Percentiles rank a stretch among this genome's conserved stretches.
Conservation (phyloP, 2,329 filamentous ascomycete species). For the Thielaviopsis euricoi region DNA sequence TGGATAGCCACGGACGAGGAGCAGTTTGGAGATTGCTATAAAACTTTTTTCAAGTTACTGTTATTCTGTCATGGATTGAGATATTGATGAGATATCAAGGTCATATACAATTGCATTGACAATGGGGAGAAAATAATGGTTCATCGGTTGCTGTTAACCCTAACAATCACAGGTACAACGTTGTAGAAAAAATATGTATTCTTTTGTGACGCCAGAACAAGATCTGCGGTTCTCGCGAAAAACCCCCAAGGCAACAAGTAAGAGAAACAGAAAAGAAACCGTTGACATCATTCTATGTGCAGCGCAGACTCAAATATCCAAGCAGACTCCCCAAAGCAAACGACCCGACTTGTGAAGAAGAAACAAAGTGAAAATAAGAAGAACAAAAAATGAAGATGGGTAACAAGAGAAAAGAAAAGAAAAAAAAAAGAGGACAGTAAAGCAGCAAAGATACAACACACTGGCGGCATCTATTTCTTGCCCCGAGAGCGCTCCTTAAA, state of each 20-base stretch:
- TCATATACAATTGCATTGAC: too few species aligned
- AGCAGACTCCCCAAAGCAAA: background rate
- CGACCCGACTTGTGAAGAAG: background rate
- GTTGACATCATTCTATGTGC: conserved; percentile 4
- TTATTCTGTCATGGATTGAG: too few species aligned
- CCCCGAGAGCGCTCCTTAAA: conserved; percentile 27
- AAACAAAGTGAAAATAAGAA: background rate
- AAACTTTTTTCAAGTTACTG: background rate
- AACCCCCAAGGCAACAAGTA: background rate
- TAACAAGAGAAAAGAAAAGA: background rate
- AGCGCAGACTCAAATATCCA: background rate
- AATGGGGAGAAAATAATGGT: too few species aligned
- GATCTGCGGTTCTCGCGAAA: background rate
- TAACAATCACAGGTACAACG: background rate
- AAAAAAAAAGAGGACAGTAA: background rate
- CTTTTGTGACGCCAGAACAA: background rate
- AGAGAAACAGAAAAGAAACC: conserved; percentile 1
- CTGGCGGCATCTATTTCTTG: conserved; percentile 3
- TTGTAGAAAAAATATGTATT: background rate
- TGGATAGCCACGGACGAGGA: background rate
- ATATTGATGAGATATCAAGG: too few species aligned
- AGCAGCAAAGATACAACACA: background rate
- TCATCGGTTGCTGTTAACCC: background rate
- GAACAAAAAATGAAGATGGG: background rate
- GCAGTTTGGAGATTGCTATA: background rate